Evolutionary conservation across 768 basidiomycete species (phyloP), one percentile per base, ranked within the genome.

Genomic region (Gautieria morchelliformis): DNA sequence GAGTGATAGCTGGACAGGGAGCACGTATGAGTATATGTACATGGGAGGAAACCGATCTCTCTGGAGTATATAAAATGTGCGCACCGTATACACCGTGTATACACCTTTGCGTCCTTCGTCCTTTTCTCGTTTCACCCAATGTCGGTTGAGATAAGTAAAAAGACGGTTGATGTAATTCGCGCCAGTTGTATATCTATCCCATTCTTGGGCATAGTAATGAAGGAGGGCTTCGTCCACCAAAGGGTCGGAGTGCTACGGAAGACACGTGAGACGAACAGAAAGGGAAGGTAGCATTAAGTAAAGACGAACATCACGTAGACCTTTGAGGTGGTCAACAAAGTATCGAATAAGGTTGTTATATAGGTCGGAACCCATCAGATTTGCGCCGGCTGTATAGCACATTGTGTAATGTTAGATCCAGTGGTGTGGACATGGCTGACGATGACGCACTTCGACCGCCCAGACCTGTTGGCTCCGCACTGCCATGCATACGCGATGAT

Each of bases 51-150:
- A 27, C 40, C 40, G 19, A 53, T 9, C 48, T 30, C 19, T 12
- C 19, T 47, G 24, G 19, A 42, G 15, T 5, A 27, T 19, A 8
- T 5, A 35, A 58, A 41, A 52, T 12, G 37, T 5, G 72, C 86
- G 66, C 62, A 95, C 94, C 27, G 95, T 99, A 68, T 98, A 98
- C 19, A 99, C 91, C 1, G 84, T 85, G 72, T 97, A 98, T 20
- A 98, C 89, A 44, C 85, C 87, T 71, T 91, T 94, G 64, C 94
- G 78, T 15, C 96, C 96, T 70, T 98, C 95, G 64, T 98, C 95
- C 66, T 94, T 83, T 69, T 99, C 96, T 53, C 95, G 81, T 74
- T 94, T 95, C 45, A 99, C 95, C 96, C 96, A 99, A 72, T 98
- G 93, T 52, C 95, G 90, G 72, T 99, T 98, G 58, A 99, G 80